A percentile compares a stretch with the other conserved stretches of the same genome.
These are phyloP conservation scores for Mycosarcoma maydis DNA, from an alignment of 1,284 basidiomycete species.

Conservation along the genomic window DNA sequence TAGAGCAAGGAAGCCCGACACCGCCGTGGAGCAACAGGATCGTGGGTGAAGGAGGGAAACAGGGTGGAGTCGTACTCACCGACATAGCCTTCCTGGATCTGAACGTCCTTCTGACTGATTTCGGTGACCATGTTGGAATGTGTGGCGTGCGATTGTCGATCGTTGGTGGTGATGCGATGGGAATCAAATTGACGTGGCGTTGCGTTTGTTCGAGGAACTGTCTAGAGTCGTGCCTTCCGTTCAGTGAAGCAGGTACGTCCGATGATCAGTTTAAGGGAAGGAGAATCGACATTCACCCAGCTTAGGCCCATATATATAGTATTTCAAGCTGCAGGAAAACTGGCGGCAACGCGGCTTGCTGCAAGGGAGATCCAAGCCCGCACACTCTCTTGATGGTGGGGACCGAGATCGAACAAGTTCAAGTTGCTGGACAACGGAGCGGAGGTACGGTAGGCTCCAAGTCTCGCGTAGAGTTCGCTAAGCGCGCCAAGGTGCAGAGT, in stretches of 20 bases:
- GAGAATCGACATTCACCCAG: too few species aligned
- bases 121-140: conserved; percentile 34
- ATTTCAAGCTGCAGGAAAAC: too few species aligned
- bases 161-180: too few species aligned
- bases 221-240: too few species aligned
- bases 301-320: too few species aligned
- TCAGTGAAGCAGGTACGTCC: too few species aligned
- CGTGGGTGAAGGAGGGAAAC: not conserved
- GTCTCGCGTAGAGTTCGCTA: conserved; percentile 21
- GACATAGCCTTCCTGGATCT: conserved; percentile 49
- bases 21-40: too few species aligned
- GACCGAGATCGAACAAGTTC: too few species aligned
- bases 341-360: too few species aligned
- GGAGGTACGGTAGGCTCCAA: not conserved
- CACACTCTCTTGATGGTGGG: too few species aligned
- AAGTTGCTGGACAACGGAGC: not conserved
- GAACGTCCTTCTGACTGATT: conserved; percentile 46
- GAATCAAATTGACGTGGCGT: not conserved
- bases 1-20: not conserved
- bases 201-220: not conserved
- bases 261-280: too few species aligned
- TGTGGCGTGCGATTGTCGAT: conserved; percentile 1
- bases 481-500: conserved; percentile 2
- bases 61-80: conserved; percentile 21
- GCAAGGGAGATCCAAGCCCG: too few species aligned